Evolutionary conservation across 306 rosid species (phyloP), one percentile per base, ranked within the genome.

Genomic region (Vigna hirtella): DNA sequence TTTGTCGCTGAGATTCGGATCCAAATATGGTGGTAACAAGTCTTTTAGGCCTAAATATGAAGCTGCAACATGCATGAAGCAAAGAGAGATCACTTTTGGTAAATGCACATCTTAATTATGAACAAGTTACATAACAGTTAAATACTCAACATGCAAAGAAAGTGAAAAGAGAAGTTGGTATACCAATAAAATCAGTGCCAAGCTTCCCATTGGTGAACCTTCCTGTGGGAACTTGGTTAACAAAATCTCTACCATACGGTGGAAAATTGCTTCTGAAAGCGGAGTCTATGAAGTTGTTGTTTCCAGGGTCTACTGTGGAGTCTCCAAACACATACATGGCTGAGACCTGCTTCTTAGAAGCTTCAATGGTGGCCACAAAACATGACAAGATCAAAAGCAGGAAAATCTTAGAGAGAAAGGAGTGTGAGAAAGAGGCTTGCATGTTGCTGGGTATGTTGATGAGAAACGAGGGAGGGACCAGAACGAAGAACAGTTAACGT

Each of bases 291-390:
- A 47, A 82, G 83, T 92, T 90, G n/a, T 92, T 92, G 66, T 92
- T 92, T 76, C 96, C 97, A 6, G 97, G 88, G 78, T 90, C 96
- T 53, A 86, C 93, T 1, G 97, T 92, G 76, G 97, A 92, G 74
- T 92, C 97, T 64, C 97, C 97, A 52, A 92, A 90, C 71, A 92
- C 97, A 34, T 88, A 78, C 4, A 92, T 0, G 14, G 85, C 87
- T 6, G 95, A 83, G 42, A 79, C 84, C 10, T 5, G 3, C 45
- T 82, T 77, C 17, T 36, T 20, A 12, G 34, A 32, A 70, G 81
- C 86, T 51, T 82, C 83, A 78, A 73, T 76, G 80, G 11, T 51
- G 32, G 49, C 38, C 56, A 17, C 59, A 32, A 42, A 77, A 51
- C 73, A 28, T 32, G 81, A 4, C 16, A 80, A 13, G 28, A 26